Evolutionary conservation across 768 basidiomycete genomes (phyloP), one percentile per base, ranked within the genome.

Genomic region (Rhodosporidiobolus odoratus): DNA sequence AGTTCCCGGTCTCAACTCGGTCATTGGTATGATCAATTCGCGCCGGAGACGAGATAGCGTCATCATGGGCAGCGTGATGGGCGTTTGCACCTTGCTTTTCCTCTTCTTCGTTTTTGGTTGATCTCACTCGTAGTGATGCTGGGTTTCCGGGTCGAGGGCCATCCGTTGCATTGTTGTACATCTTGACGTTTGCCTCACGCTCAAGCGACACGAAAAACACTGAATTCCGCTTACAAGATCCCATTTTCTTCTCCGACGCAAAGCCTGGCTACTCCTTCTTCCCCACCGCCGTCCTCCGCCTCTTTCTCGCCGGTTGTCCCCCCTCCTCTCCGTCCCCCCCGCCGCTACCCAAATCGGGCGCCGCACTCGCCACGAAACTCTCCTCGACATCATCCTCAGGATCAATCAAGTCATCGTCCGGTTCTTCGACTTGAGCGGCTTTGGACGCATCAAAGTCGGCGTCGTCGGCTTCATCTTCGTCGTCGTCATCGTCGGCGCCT

Each of bases 1-100:
- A 66, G 88, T 98, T 80, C 96, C 96, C n/a, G 94, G 95, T 3
- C 88, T 99, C 75, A 93, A 92, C 80, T 90, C 88, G 69, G 80
- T 98, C 52, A 82, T 98, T 43, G 84, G 84, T 2, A 93, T 98
- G 91, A 97, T 99, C 79, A 90, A 90, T 79, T 87, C 91, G 21
- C 85, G 95, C 54, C 85, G 95, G 75, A 84, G 94, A 69, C 83
- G 93, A 77, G 96, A 99, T 79, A 86, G 91, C 4, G 84, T 97
- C 72, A 91, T 97, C 74, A 79, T 98, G 79, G 94, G 92, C 15
- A 81, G 87, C 66, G 82, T 96, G n/a, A 88, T 94, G 76, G 93
- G 90, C n/a, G 78, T 90, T 34, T 92, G 92, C 79, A 82, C 87
- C 50, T 82, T 99, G 48, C 76, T 84, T 25, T 76, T 89, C 4